phyloP scores from a whole-genome alignment of 768 basidiomycete genomes.

The Rhodotorula graminis region DNA sequence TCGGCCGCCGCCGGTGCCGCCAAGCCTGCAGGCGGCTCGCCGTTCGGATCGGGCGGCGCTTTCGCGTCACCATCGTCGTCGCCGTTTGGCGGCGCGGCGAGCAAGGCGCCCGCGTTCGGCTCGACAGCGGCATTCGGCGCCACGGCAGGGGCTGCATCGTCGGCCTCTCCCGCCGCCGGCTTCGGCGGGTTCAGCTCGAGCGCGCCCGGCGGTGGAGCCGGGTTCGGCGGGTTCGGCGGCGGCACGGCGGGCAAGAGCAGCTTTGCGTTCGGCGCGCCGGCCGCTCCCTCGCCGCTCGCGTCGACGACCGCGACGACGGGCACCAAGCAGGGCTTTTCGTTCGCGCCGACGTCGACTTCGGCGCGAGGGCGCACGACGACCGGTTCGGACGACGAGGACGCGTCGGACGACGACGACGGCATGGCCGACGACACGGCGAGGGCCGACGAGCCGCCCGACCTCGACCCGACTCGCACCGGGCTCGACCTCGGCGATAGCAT shows the following conservation, averaged over 20 bases:
- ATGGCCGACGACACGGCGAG: not conserved
- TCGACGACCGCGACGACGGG: not conserved
- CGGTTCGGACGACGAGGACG: conserved; percentile 27
- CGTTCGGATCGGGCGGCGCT: not conserved
- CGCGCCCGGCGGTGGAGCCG: not conserved
- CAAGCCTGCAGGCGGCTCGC: not conserved
- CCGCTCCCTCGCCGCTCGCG: not conserved
- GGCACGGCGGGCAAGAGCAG: not conserved
- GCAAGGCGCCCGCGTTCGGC: not conserved
- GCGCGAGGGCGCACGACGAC: not conserved
- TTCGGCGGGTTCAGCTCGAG: conserved; percentile 17
- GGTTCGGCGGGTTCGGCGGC: conserved; percentile 2
- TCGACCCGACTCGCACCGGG: conserved; percentile 27
- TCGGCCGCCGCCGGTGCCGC: too few species aligned
- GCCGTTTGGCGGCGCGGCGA: not conserved
- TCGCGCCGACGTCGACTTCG: not conserved
- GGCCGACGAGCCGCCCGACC: conserved; percentile 37
- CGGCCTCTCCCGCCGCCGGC: too few species aligned
- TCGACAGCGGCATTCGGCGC: not conserved
- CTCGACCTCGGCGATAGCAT: conserved; percentile 24
- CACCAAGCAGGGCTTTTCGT: not conserved
- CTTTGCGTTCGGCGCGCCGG: conserved; percentile 9
- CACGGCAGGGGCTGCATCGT: not conserved
- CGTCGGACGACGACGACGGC: not conserved
- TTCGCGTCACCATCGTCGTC: not conserved